Base-by-base conservation (phyloP, 192 early-diverging fungal species). In the Entomortierella parvispora region DNA sequence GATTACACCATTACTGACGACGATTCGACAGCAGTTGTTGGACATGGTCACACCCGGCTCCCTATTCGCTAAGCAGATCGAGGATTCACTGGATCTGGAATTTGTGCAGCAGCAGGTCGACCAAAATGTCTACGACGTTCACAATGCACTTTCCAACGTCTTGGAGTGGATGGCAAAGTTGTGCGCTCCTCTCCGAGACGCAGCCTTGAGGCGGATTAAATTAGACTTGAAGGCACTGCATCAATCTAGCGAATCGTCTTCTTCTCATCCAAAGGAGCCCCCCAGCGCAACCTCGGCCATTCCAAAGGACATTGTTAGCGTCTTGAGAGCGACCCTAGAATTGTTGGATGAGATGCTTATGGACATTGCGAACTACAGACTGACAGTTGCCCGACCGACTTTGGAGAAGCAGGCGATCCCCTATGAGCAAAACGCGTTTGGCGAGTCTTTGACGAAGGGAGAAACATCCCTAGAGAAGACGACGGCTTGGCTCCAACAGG, bases 121-220 rank as follows among this genome's bases (percentile, higher is more conserved):
- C 20, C 71, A 81, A 18, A 65, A 83, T 15, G 79, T 80, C 18
- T 89, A 90, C 58, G 85, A 94, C 61, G 63, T 92, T 3, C 42
- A 72, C 17, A 61, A 46, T 1, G 69, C 79, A 14, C 50, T 92
- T 4, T 20, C 62, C 17, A 86, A 80, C 53, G 80, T 94, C 9
- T 37, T 87, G 2, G 58, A 59, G 26, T 82, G 84, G 25, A 93
- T 96, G 91, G 55, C 72, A 9, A 68, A 89, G 62, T 82, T 95
- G 12, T 93, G 92, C 55, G 94, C 94, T 0, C 94, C 94, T 14
- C 79, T 91, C 9, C 87, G 94, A 2, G 94, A 96, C 68, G 60
- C 80, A 10, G 68, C 69, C 11, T 84, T 94, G 23, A 18, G 47
- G 3, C 40, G 66, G 32, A 62, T 82, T 47, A 65, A 68, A 28